phyloP scores from a whole-genome alignment of 2,329 filamentous ascomycete genomes.

The Monilinia polystroma region DNA sequence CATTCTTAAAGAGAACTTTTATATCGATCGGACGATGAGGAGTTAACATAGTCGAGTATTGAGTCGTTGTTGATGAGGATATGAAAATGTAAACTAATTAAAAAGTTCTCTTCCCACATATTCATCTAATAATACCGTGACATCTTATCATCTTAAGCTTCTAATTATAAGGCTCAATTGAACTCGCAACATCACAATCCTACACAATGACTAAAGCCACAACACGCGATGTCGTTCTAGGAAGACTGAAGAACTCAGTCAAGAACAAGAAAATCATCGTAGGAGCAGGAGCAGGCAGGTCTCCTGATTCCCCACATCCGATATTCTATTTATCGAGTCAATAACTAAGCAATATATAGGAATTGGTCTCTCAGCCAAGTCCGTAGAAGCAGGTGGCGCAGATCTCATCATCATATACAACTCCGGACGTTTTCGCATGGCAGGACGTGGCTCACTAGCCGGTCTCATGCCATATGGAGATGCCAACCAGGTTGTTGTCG shows the following conservation, averaged over 20 bases:
- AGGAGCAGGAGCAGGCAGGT: conserved; percentile 61
- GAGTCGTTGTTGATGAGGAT: not conserved
- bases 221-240: conserved; percentile 55
- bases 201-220: conserved; percentile 57
- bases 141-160: not conserved
- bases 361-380: conserved; percentile 70
- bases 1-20: not conserved
- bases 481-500: conserved; percentile 66
- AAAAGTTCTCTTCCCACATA: not conserved
- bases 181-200: not conserved
- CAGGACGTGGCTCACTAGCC: conserved; percentile 65
- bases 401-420: conserved; percentile 74
- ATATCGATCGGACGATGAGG: not conserved
- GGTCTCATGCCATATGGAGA: conserved; percentile 71
- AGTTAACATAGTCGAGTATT: not conserved
- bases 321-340: not conserved
- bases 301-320: not conserved
- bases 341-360: conserved; percentile 42
- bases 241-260: conserved; percentile 53
- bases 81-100: not conserved
- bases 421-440: conserved; percentile 71
- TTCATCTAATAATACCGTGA: not conserved
- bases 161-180: not conserved
- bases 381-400: conserved; percentile 64
- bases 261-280: conserved; percentile 58